Evolutionary conservation across 2,329 filamentous ascomycete species (phyloP).

Genomic region (Ceratocystis albifundus): DNA sequence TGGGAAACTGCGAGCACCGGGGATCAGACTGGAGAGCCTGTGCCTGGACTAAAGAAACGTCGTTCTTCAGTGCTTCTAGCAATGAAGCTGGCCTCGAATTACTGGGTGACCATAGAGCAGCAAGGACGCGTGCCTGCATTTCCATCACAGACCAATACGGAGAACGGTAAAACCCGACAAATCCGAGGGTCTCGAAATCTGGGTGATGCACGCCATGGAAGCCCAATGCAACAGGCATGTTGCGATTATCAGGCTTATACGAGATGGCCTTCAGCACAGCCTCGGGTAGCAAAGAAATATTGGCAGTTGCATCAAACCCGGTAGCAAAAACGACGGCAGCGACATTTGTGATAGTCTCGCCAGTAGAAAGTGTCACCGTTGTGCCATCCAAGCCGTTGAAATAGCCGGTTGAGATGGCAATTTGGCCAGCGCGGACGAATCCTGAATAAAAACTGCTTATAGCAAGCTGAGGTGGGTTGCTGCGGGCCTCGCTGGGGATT

Average conservation of each 20-base stretch:
- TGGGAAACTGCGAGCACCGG: constrained; percentile 59
- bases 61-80: constrained; percentile 28
- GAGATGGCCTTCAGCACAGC: constrained; percentile 46
- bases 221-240: constrained; percentile 54
- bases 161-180: constrained; percentile 73
- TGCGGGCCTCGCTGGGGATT: constrained; percentile 33
- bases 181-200: constrained; percentile 53
- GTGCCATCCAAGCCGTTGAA: constrained; percentile 29
- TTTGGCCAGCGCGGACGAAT: constrained; percentile 56
- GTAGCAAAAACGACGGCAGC: constrained; percentile 63
- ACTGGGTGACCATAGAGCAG: constrained; percentile 45
- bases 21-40: constrained; percentile 41
- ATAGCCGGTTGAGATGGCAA: constrained; percentile 42
- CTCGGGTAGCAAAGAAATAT: constrained; percentile 52
- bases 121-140: constrained; percentile 64
- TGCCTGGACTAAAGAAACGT: constrained; percentile 38
- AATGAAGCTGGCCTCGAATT: constrained; percentile 13
- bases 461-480: constrained; percentile 52
- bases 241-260: constrained; percentile 42
- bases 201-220: constrained; percentile 55
- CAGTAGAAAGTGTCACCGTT: constrained; percentile 30
- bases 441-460: constrained; percentile 63
- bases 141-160: constrained; percentile 83
- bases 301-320: constrained; percentile 55
- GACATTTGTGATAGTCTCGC: constrained; percentile 41